phyloP scores from a whole-genome alignment of 2,329 filamentous ascomycete genomes.

The Pleomassaria siparia region DNA sequence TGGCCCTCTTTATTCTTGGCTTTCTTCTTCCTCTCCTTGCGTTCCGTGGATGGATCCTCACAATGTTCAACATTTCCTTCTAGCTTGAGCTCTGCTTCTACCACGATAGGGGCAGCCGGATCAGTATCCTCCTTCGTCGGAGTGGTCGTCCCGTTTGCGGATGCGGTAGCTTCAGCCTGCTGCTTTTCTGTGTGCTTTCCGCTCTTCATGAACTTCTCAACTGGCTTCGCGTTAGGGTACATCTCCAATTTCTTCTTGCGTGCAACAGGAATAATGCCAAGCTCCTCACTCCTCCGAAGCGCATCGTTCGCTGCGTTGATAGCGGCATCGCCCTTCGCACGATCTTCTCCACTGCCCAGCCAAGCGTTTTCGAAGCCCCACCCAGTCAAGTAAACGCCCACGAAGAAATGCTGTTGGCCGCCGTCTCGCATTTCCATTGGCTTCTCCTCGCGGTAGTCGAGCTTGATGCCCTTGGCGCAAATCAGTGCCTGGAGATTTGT shows the following conservation, averaged over 20 bases:
- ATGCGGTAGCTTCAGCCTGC: too few species aligned
- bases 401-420: slow-evolving; percentile 61
- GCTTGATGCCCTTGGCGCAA: slow-evolving; percentile 34
- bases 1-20: too few species aligned
- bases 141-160: too few species aligned
- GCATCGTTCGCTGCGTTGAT: slow-evolving; percentile 66
- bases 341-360: slow-evolving; percentile 64
- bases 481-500: slow-evolving; percentile 42
- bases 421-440: slow-evolving; percentile 54
- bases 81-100: too few species aligned
- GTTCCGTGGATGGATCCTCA: too few species aligned
- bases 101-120: too few species aligned
- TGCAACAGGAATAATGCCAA: slow-evolving; percentile 1
- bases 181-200: too few species aligned
- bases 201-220: too few species aligned
- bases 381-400: slow-evolving; percentile 67
- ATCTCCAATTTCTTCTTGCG: slow-evolving; percentile 6
- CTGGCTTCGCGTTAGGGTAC: too few species aligned
- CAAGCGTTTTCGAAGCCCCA: slow-evolving; percentile 66
- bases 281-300: slow-evolving; percentile 49
- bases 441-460: slow-evolving; percentile 54
- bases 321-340: slow-evolving; percentile 70
- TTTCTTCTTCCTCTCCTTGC: too few species aligned
- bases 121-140: too few species aligned
- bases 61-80: too few species aligned